Evolutionary conservation across 306 rosid species (phyloP).

Genomic region (Lathyrus aphaca): DNA sequence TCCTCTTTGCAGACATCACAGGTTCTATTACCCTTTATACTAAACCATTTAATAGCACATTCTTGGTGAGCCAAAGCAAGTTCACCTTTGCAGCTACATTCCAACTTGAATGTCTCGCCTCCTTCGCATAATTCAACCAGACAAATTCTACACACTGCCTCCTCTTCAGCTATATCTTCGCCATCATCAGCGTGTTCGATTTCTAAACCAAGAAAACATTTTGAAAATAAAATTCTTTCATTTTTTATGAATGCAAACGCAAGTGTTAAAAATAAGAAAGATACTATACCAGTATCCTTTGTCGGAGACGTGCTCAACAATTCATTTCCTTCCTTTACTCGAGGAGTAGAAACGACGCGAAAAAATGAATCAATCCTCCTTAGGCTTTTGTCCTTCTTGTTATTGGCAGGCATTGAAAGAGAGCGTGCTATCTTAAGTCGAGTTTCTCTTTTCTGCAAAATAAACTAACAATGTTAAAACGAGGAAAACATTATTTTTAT

Average conservation of each 20-base stretch:
- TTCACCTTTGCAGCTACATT: constrained; percentile 99
- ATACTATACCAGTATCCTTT: constrained; percentile 65
- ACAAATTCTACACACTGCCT: constrained; percentile 98
- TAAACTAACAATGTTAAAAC: constrained; percentile 16
- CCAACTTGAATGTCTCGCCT: constrained; percentile 96
- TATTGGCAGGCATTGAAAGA: constrained; percentile 81
- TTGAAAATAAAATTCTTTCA: constrained; percentile 32
- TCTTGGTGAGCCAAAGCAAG: constrained; percentile 98
- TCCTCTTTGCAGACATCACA: constrained; percentile 94
- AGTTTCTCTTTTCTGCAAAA: constrained; percentile 65
- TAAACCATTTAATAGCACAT: constrained; percentile 95
- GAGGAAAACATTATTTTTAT: background rate
- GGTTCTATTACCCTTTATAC: constrained; percentile 91
- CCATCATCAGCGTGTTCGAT: constrained; percentile 53
- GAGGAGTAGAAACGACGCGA: constrained; percentile 87
- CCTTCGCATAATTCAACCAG: constrained; percentile 90
- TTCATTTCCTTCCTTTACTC: constrained; percentile 62
- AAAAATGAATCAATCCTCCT: constrained; percentile 90
- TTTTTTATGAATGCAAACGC: constrained; percentile 21
- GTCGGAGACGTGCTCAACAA: constrained; percentile 50
- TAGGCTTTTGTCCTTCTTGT: constrained; percentile 60
- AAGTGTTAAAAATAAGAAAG: constrained; percentile 28
- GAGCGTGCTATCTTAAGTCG: constrained; percentile 77
- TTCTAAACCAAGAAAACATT: constrained; percentile 55
- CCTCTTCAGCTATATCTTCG: constrained; percentile 95